phyloP scores from a whole-genome alignment of 2,329 filamentous ascomycete species.

The Hyphodiscus sp. region DNA sequence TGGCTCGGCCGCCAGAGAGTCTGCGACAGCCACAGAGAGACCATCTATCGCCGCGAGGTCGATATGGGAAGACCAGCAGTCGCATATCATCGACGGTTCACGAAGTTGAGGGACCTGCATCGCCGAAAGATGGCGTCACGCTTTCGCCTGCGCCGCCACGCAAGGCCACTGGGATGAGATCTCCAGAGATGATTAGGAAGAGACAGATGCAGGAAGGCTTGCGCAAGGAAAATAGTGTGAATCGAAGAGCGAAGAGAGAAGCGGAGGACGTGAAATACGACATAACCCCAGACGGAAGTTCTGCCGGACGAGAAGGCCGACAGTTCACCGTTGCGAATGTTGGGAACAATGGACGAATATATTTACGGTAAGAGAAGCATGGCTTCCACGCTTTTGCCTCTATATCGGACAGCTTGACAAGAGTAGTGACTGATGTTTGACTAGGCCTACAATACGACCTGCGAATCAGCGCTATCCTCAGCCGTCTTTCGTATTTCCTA shows the following conservation, averaged over 20 bases:
- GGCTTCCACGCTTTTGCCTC: constrained; percentile 13
- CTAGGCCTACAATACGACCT: constrained; percentile 55
- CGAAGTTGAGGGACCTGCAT: constrained; percentile 14
- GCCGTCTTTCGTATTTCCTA: constrained; percentile 53
- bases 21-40: constrained; percentile 31
- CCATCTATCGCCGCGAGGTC: constrained; percentile 27
- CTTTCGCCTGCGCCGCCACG: constrained; percentile 21
- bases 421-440: constrained; percentile 17
- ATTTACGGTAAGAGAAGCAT: constrained; percentile 58
- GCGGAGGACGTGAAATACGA: constrained; percentile 48
- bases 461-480: constrained; percentile 56
- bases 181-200: constrained; percentile 19
- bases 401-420: constrained; percentile 3
- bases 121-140: constrained; percentile 14
- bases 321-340: constrained; percentile 73
- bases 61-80: constrained; percentile 18
- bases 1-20: constrained; percentile 23
- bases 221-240: constrained; percentile 25
- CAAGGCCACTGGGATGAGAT: constrained; percentile 16
- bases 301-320: constrained; percentile 39
- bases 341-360: constrained; percentile 76
- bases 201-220: constrained; percentile 24
- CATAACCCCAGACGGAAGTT: constrained; percentile 52
- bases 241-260: constrained; percentile 21
- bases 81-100: constrained; percentile 17